phyloP scores from a whole-genome alignment of 768 basidiomycete genomes.

The Psilocybe tampanensis region DNA sequence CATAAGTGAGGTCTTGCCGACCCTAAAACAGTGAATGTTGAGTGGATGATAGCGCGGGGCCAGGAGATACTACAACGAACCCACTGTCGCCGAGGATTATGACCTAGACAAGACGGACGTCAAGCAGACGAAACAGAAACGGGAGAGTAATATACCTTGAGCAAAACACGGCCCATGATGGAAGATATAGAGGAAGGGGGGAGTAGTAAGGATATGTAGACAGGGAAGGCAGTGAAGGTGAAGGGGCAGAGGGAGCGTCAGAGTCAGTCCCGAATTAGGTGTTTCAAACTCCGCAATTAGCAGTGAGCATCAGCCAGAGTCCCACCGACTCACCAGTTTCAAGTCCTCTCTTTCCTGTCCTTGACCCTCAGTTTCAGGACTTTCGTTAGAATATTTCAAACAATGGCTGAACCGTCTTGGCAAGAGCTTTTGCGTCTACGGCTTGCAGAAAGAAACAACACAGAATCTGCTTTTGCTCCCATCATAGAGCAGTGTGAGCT shows the following conservation, averaged over 20 bases:
- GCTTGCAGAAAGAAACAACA: constrained; percentile 81
- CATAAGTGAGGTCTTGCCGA: constrained; percentile 99
- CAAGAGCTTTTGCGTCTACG: constrained; percentile 80
- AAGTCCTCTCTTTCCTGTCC: background rate
- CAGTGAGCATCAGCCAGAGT: too few species aligned
- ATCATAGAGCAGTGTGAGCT: constrained; percentile 91
- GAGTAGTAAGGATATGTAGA: constrained; percentile 2
- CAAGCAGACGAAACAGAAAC: background rate
- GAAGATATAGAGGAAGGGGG: constrained; percentile 20
- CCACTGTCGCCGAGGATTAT: constrained; percentile 99
- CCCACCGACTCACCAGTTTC: background rate
- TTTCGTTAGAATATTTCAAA: constrained; percentile 11
- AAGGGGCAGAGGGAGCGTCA: constrained; percentile 16
- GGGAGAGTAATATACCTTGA: constrained; percentile 59
- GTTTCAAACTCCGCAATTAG: constrained; percentile 45
- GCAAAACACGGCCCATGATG: constrained; percentile 81
- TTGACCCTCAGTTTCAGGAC: background rate
- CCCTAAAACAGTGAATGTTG: constrained; percentile 47
- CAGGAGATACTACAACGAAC: constrained; percentile 45
- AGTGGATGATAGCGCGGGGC: constrained; percentile 11
- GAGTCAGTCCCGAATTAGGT: constrained; percentile 25
- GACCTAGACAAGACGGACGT: constrained; percentile 55
- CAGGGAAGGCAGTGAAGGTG: constrained; percentile 1
- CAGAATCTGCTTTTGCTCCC: constrained; percentile 77
- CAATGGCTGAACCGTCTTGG: constrained; percentile 79